A percentile compares a stretch with the other conserved stretches of the same genome.
phyloP scores from a whole-genome alignment of 2,329 filamentous ascomycete species.

The Ascochyta pisi region DNA sequence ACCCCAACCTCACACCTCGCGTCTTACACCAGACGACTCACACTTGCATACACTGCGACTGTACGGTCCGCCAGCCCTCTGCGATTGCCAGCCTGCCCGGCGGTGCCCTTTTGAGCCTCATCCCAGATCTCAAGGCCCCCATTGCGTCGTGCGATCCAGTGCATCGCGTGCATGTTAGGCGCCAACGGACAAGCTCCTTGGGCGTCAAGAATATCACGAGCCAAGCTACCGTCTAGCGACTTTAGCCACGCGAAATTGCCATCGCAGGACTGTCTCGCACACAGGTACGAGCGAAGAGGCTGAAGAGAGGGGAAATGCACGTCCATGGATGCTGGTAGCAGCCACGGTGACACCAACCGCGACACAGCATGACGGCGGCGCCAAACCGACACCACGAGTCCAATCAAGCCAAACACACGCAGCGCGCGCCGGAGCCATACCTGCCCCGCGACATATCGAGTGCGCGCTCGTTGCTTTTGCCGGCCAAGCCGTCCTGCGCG shows the following conservation, averaged over 20 bases:
- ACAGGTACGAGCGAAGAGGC: constrained; percentile 2
- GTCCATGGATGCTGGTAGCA: constrained; percentile 34
- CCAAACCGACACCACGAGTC: constrained; percentile 39
- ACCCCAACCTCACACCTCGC: constrained; percentile 9
- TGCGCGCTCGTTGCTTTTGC: constrained; percentile 20
- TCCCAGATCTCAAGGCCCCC: not conserved
- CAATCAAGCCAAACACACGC: constrained; percentile 23
- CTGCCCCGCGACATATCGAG: constrained; percentile 21
- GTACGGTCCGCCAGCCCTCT: constrained; percentile 5
- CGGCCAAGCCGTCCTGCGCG: constrained; percentile 4
- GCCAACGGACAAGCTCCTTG: constrained; percentile 37
- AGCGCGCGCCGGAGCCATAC: constrained; percentile 6
- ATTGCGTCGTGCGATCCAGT: constrained; percentile 17
- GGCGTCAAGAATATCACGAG: constrained; percentile 36
- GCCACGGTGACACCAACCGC: constrained; percentile 39
- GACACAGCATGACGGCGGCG: constrained; percentile 45
- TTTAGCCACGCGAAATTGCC: constrained; percentile 12
- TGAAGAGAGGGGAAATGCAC: constrained; percentile 20
- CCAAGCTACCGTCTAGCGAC: constrained; percentile 12
- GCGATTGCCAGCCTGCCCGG: constrained; percentile 21
- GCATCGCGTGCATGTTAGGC: constrained; percentile 27
- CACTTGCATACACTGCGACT: constrained; percentile 10
- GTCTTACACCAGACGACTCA: constrained; percentile 20
- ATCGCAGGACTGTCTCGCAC: constrained; percentile 1
- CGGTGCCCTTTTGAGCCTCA: constrained; percentile 32